Conservation (phyloP, 306 rosid genomes). For the Quercus engelmannii region DNA sequence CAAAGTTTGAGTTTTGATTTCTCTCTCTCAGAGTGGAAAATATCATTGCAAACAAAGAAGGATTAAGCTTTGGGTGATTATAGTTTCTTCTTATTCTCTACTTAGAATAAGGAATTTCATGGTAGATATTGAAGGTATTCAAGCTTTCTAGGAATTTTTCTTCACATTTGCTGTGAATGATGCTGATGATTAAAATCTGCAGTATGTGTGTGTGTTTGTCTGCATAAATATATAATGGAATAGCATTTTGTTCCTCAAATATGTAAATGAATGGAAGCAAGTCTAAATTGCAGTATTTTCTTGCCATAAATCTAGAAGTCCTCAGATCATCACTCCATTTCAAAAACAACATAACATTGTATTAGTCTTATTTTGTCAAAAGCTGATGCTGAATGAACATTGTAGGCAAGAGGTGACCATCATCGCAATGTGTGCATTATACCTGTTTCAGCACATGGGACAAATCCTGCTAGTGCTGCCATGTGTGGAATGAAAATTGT, state of each 20-base stretch:
- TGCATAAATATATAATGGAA: background rate
- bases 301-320: slow-evolving; percentile 1
- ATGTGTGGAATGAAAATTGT: slow-evolving; percentile 99
- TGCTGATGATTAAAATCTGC: background rate
- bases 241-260: background rate
- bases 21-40: background rate
- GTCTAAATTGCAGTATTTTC: slow-evolving; percentile 10
- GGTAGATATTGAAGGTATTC: background rate
- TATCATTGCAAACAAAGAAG: background rate
- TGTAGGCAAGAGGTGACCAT: slow-evolving; percentile 89
- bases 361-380: slow-evolving; percentile 1
- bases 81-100: slow-evolving; percentile 9
- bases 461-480: slow-evolving; percentile 99
- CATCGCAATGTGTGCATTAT: slow-evolving; percentile 96
- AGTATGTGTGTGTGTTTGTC: background rate
- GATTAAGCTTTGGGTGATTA: background rate
- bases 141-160: background rate
- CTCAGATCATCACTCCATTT: background rate
- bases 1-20: background rate
- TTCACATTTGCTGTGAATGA: background rate
- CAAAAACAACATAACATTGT: background rate
- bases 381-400: slow-evolving; percentile 20
- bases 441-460: slow-evolving; percentile 98
- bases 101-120: background rate
- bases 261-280: background rate